These are phyloP conservation scores for Boletus huronensis DNA, from an alignment of 768 basidiomycete genomes.

Conservation along the genomic window DNA sequence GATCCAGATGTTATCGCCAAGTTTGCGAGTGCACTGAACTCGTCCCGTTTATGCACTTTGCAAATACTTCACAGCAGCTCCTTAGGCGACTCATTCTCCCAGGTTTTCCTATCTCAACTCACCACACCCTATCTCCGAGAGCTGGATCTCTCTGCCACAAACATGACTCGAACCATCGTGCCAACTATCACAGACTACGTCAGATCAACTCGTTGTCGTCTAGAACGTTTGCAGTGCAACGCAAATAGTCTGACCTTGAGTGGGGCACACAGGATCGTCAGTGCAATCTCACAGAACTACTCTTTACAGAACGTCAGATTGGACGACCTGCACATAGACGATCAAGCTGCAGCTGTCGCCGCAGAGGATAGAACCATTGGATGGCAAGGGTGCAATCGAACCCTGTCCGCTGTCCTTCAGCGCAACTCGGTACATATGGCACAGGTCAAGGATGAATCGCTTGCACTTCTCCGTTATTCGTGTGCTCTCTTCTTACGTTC, in stretches of 20 bases:
- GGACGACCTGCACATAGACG: constrained; percentile 40
- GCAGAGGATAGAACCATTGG: constrained; percentile 22
- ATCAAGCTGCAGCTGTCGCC: constrained; percentile 25
- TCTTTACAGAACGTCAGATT: constrained; percentile 47
- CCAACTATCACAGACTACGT: constrained; percentile 48
- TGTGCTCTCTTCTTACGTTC: constrained; percentile 48
- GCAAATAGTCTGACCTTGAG: constrained; percentile 50
- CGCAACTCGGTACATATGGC: constrained; percentile 44
- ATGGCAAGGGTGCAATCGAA: constrained; percentile 32
- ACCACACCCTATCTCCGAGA: constrained; percentile 47
- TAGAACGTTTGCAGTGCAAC: constrained; percentile 51
- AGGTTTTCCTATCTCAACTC: constrained; percentile 48
- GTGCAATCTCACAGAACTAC: constrained; percentile 47
- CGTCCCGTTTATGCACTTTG: constrained; percentile 48
- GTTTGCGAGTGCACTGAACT: constrained; percentile 51
- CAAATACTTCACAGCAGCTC: constrained; percentile 47
- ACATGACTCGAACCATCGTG: constrained; percentile 41
- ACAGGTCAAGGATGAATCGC: constrained; percentile 43
- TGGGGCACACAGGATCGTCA: constrained; percentile 44
- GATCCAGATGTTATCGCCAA: constrained; percentile 33
- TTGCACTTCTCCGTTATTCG: constrained; percentile 48
- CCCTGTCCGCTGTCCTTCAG: constrained; percentile 33
- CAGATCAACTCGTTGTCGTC: constrained; percentile 45
- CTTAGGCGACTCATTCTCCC: constrained; percentile 51
- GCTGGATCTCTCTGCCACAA: constrained; percentile 52